A percentile compares a stretch with the other conserved stretches of the same genome.
Conservation (phyloP, 176 grass and related monocot genomes). For the Triticum monococcum region DNA sequence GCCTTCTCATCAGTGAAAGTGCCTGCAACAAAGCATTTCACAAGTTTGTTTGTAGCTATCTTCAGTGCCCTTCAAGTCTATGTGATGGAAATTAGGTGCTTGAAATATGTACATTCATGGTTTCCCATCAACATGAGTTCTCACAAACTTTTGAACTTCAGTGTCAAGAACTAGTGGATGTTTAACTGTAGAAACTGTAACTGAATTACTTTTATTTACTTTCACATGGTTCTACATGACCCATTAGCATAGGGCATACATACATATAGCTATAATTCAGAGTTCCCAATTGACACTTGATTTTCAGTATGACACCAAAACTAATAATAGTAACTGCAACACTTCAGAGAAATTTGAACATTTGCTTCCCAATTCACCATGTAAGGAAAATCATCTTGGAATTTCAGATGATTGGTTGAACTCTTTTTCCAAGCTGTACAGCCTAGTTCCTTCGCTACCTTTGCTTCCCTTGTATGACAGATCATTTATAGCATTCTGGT, state of each 20-base stretch:
- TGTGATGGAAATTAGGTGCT: background rate
- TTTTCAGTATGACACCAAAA: background rate
- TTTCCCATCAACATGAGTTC: background rate
- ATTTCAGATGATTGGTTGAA: conserved; percentile 28
- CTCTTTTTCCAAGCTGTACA: conserved; percentile 42
- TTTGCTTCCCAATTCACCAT: too few relatives aligned
- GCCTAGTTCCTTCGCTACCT: conserved; percentile 27
- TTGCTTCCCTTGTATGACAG: background rate
- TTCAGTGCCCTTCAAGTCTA: conserved; percentile 7
- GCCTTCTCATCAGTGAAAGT: background rate
- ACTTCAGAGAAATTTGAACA: too few relatives aligned
- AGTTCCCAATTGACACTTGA: background rate
- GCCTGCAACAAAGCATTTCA: conserved; percentile 9
- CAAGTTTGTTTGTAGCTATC: conserved; percentile 22
- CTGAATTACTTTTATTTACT: background rate
- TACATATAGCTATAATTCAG: background rate
- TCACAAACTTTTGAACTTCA: background rate
- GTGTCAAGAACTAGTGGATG: background rate
- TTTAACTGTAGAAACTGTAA: background rate
- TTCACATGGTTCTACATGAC: background rate
- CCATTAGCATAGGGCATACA: background rate
- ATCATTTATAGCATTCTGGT: background rate
- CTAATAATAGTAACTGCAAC: background rate
- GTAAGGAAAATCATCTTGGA: conserved; percentile 23
- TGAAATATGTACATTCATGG: background rate